Evolutionary conservation across 1,139 yeast genomes (phyloP).

Genomic region (Saccharomyces hybrid): DNA sequence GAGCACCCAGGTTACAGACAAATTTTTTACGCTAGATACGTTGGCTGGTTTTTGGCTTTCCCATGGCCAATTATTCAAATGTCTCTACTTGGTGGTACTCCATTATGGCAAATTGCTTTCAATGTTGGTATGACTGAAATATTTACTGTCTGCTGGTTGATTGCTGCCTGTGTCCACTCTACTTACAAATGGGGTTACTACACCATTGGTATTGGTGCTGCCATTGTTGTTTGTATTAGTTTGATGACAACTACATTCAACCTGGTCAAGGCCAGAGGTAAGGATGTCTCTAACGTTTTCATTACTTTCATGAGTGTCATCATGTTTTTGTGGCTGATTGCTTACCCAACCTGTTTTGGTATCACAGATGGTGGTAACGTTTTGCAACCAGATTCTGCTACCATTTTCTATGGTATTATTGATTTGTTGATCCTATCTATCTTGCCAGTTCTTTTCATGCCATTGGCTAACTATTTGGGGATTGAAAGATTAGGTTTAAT

Average conservation of each 20-base stretch:
- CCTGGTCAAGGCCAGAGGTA: slow-evolving; percentile 18
- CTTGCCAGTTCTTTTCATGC: slow-evolving; percentile 20
- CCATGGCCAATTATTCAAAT: slow-evolving; percentile 46
- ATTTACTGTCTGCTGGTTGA: slow-evolving; percentile 45
- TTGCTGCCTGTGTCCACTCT: slow-evolving; percentile 47
- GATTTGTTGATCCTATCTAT: slow-evolving; percentile 41
- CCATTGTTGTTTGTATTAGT: slow-evolving; percentile 18
- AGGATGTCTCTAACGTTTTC: slow-evolving; percentile 16
- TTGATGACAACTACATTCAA: slow-evolving; percentile 25
- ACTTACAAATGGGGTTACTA: slow-evolving; percentile 52
- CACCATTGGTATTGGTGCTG: slow-evolving; percentile 32
- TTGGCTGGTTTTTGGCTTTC: slow-evolving; percentile 58
- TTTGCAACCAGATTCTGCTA: slow-evolving; percentile 55
- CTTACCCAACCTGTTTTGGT: slow-evolving; percentile 55
- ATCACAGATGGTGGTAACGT: slow-evolving; percentile 59
- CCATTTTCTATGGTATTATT: slow-evolving; percentile 53
- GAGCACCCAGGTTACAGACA: slow-evolving; percentile 42
- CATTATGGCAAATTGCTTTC: slow-evolving; percentile 34
- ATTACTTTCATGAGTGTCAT: slow-evolving; percentile 26
- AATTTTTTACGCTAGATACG: slow-evolving; percentile 52
- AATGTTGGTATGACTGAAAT: slow-evolving; percentile 42
- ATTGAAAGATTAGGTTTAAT: slow-evolving; percentile 17
- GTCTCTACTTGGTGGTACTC: slow-evolving; percentile 40
- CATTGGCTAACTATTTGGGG: slow-evolving; percentile 21
- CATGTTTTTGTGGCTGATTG: slow-evolving; percentile 38